Conservation (phyloP, 2,329 filamentous ascomycete genomes). For the Pseudomassariella vexata region DNA sequence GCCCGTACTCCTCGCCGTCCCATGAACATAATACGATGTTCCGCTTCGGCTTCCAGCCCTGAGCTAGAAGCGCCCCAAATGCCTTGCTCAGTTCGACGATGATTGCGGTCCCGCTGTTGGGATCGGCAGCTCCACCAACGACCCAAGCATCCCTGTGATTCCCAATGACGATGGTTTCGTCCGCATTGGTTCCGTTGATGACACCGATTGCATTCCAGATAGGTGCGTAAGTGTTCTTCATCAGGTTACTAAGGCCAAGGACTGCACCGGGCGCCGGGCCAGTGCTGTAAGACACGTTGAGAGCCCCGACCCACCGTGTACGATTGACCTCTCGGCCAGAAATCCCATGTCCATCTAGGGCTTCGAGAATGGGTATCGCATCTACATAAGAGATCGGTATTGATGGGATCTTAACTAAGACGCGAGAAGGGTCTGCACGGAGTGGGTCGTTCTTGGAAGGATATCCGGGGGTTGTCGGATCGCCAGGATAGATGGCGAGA, state of each 20-base stretch:
- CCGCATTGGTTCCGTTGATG: slow-evolving; percentile 69
- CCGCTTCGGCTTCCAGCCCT: slow-evolving; percentile 75
- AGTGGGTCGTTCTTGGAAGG: slow-evolving; percentile 68
- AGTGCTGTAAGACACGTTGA: slow-evolving; percentile 36
- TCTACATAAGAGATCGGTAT: slow-evolving; percentile 76
- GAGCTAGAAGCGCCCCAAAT: slow-evolving; percentile 62
- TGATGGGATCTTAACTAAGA: slow-evolving; percentile 71
- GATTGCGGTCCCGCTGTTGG: slow-evolving; percentile 73
- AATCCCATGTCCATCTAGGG: slow-evolving; percentile 70
- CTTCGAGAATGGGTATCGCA: slow-evolving; percentile 69
- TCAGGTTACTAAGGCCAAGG: slow-evolving; percentile 61
- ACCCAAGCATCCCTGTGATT: slow-evolving; percentile 85
- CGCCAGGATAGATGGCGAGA: slow-evolving; percentile 52
- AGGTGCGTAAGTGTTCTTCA: slow-evolving; percentile 63
- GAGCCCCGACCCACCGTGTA: slow-evolving; percentile 49
- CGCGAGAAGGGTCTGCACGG: slow-evolving; percentile 54
- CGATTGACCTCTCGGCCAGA: slow-evolving; percentile 61
- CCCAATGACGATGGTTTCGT: slow-evolving; percentile 73
- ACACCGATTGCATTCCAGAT: slow-evolving; percentile 76
- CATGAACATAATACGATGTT: slow-evolving; percentile 72
- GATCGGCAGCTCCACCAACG: slow-evolving; percentile 77
- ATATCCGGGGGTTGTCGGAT: slow-evolving; percentile 80
- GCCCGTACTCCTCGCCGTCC: slow-evolving; percentile 73
- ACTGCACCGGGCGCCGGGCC: slow-evolving; percentile 48
- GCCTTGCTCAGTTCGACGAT: slow-evolving; percentile 70